Conservation (phyloP, 2,329 filamentous ascomycete genomes). For the Thielaviopsis euricoi region DNA sequence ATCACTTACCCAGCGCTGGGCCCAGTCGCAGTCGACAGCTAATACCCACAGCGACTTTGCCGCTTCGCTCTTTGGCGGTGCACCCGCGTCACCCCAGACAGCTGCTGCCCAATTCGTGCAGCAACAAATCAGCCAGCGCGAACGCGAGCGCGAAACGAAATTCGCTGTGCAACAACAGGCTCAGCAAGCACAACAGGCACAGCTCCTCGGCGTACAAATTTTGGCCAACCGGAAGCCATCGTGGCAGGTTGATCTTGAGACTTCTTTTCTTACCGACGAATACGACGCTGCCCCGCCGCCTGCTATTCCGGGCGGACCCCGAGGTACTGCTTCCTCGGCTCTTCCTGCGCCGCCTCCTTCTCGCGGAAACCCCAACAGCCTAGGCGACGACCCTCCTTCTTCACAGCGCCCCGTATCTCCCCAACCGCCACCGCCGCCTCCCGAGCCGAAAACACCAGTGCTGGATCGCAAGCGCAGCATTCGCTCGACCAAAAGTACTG, state of each 20-base stretch:
- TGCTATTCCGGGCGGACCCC: conserved; percentile 64
- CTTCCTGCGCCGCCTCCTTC: neutral
- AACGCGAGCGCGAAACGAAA: conserved; percentile 1
- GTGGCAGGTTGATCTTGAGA: conserved; percentile 34
- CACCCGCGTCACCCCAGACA: conserved; percentile 1
- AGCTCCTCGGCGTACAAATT: conserved; percentile 2
- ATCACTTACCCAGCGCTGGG: conserved; percentile 41
- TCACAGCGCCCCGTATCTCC: conserved; percentile 11
- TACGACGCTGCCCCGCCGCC: conserved; percentile 76
- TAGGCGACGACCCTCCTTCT: no score
- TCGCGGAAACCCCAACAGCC: no score
- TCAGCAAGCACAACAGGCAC: conserved; percentile 2
- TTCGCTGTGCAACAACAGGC: neutral
- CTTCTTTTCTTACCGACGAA: conserved; percentile 31
- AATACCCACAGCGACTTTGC: neutral
- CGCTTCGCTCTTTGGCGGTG: neutral
- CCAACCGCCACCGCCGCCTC: conserved; percentile 25
- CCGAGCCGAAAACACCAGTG: conserved; percentile 21
- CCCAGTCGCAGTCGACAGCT: conserved; percentile 18
- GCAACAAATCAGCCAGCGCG: conserved; percentile 2
- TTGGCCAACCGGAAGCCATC: conserved; percentile 17
- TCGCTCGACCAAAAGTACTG: conserved; percentile 34
- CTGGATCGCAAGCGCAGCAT: conserved; percentile 40
- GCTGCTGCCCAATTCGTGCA: conserved; percentile 4
- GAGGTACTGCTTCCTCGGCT: conserved; percentile 23